Evolutionary conservation across 2,329 filamentous ascomycete genomes (phyloP), one percentile per base, ranked within the genome.

Genomic region (Periconia sp.): DNA sequence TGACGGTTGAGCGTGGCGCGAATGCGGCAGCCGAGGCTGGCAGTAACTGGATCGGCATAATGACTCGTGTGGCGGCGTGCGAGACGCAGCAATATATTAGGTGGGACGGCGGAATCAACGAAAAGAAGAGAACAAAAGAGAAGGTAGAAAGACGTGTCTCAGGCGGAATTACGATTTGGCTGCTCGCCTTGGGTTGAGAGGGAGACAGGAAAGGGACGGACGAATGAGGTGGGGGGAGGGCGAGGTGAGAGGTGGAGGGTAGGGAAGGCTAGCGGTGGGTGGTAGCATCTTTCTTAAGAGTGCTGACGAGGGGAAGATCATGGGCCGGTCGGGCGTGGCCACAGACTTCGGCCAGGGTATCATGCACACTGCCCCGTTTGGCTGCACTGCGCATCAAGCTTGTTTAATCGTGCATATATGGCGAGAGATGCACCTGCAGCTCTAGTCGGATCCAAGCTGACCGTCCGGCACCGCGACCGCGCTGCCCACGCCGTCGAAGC

Each of bases 21-120:
- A 97, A 99, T 65, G 94, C 92, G 51, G 92, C 91, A 57, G 94
- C 94, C 64, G 94, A 97, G 52, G 92, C 92, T 60, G 94, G 94
- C 62, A 99, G 79, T 71, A 99, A 80, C 79, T 94, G 87, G 66
- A 91, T 88, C 70, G 91, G 91, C 94, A 97, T 97, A 40, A 34
- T 45, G 47, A 24, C 17, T 33, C 52, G 47, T 50, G 60, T 53
- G 58, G 54, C 45, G 51, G 40, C 50, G 56, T 55, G 57, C 56
- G 58, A 58, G 55, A 60, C 51, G 55, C 43, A 48, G 56, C 61
- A 59, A 61, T 63, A n/a, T n/a, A 63, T 63, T 65, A 64, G 55
- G 59, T 58, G 63, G 63, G 64, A 66, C 61, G 63, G 46, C 44
- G 36, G 53, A 55, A 62, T 66, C 65, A 63, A 65, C 48, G 60